Conservation (phyloP, 2,329 filamentous ascomycete species). For the Aureobasidium lini region DNA sequence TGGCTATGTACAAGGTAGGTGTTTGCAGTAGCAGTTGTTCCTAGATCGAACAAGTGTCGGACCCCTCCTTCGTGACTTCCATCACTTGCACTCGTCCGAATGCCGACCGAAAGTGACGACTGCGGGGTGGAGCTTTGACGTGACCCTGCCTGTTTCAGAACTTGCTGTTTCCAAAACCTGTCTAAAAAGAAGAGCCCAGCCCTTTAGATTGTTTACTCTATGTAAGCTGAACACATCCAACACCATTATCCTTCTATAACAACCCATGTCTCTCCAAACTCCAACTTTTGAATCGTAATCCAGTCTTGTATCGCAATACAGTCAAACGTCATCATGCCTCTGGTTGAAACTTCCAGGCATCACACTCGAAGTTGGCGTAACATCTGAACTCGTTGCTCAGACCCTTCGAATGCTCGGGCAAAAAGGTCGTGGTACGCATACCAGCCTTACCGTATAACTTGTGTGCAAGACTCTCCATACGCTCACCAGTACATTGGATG, state of each 20-base stretch:
- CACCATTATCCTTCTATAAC: neutral
- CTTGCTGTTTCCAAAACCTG: neutral
- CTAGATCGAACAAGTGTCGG: neutral
- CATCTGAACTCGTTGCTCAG: constrained; percentile 76
- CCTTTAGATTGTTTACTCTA: neutral
- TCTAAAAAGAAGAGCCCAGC: neutral
- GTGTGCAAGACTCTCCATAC: constrained; percentile 57
- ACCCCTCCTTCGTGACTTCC: neutral
- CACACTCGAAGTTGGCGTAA: constrained; percentile 69
- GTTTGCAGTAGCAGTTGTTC: neutral
- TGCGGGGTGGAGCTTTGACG: constrained; percentile 8
- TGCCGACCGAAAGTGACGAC: neutral
- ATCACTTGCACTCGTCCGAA: neutral
- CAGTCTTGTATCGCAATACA: neutral
- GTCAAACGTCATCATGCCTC: neutral
- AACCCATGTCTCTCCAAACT: too few relatives aligned
- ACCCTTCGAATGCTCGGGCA: constrained; percentile 61
- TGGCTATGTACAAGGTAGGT: neutral
- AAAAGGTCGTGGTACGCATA: constrained; percentile 58
- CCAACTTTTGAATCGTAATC: neutral
- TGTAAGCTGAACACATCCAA: neutral
- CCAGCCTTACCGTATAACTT: constrained; percentile 62
- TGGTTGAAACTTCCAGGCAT: constrained; percentile 30
- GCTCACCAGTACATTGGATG: constrained; percentile 69
- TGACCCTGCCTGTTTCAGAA: neutral